Percentiles rank a stretch among this genome's conserved stretches.
phyloP scores from a whole-genome alignment of 495 filamentous ascomycete species.

The Hypoxylon cercidicola region DNA sequence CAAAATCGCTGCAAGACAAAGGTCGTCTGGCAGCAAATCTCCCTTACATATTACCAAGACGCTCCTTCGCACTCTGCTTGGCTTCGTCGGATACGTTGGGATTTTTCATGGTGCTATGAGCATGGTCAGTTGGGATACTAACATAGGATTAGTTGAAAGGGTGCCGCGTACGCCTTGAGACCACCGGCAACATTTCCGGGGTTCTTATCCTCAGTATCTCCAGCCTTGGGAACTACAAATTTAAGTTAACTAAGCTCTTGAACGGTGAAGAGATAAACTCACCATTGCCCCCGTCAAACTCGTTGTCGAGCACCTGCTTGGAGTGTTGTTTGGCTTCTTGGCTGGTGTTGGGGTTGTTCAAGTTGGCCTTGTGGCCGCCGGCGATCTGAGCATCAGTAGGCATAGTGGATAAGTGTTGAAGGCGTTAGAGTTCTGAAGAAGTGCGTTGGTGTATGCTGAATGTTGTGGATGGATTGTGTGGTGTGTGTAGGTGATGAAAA shows the following conservation, averaged over 20 bases:
- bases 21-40: too few species aligned
- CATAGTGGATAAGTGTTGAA: conserved; percentile 32
- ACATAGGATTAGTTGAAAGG: background rate
- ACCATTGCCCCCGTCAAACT: conserved; percentile 53
- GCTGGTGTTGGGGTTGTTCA: conserved; percentile 59
- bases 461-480: background rate
- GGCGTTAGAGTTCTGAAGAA: background rate
- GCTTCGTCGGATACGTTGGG: conserved; percentile 54
- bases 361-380: conserved; percentile 61
- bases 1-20: background rate
- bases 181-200: conserved; percentile 55
- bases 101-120: conserved; percentile 52
- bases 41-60: conserved; percentile 51
- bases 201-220: conserved; percentile 51
- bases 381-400: conserved; percentile 52
- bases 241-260: background rate
- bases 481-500: background rate
- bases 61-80: conserved; percentile 54
- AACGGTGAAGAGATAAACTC: background rate
- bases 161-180: conserved; percentile 53
- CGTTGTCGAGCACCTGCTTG: conserved; percentile 53
- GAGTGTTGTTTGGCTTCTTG: conserved; percentile 52
- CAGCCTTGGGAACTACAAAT: conserved; percentile 38
- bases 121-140: background rate
- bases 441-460: background rate